Evolutionary conservation across 306 rosid species (phyloP).

Genomic region (Luffa acutangula): DNA sequence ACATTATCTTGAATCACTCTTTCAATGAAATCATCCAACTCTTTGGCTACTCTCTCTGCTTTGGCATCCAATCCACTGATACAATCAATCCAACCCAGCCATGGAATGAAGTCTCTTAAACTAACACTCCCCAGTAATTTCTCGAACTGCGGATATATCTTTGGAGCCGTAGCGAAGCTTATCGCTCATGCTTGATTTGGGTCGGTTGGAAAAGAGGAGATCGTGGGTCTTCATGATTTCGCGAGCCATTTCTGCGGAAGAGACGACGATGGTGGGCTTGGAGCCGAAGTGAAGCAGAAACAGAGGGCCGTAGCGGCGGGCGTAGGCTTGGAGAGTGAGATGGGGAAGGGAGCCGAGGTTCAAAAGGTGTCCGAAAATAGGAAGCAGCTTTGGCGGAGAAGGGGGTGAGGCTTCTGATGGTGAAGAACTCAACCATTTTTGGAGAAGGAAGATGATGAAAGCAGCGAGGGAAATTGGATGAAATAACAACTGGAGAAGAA

Average conservation of each 20-base stretch:
- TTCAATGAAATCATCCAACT: no score
- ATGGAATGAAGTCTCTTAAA: conserved; percentile 40
- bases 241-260: conserved; percentile 14
- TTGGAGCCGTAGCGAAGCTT: conserved; percentile 7
- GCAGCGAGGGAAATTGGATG: conserved; percentile 14
- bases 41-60: conserved; percentile 10
- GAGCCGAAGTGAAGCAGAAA: conserved; percentile 23
- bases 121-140: conserved; percentile 22
- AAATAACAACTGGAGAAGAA: neutral
- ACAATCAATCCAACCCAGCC: conserved; percentile 29
- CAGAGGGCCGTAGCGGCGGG: conserved; percentile 15
- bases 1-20: no score
- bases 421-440: neutral
- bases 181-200: neutral
- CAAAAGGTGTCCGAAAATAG: conserved; percentile 24
- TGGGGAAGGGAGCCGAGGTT: conserved; percentile 17
- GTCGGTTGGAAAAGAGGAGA: conserved; percentile 16
- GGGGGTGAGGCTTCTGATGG: conserved; percentile 5
- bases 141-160: conserved; percentile 11
- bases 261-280: conserved; percentile 14
- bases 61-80: conserved; percentile 28
- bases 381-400: conserved; percentile 18
- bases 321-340: conserved; percentile 5
- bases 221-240: conserved; percentile 31
- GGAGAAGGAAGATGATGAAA: conserved; percentile 16